A percentile compares a stretch with the other conserved stretches of the same genome.
Evolutionary conservation across 495 filamentous ascomycete genomes (phyloP).

Genomic region (Clavariopsis aquatica): DNA sequence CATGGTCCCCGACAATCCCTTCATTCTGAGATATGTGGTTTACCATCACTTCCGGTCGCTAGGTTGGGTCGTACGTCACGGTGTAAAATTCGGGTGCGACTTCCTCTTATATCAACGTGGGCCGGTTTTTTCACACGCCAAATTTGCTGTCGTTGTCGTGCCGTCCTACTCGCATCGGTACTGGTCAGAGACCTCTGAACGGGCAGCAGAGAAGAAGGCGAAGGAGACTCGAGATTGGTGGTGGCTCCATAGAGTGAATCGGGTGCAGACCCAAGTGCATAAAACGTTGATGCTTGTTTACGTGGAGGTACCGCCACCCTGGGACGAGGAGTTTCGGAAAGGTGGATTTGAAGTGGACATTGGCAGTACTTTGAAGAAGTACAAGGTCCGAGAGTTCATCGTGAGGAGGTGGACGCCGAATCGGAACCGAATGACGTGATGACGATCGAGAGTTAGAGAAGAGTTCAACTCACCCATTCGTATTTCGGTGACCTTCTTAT

Average conservation of each 20-base stretch:
- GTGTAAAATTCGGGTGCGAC: constrained; percentile 93
- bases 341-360: constrained; percentile 53
- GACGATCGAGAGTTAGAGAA: neutral
- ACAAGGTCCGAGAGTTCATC: constrained; percentile 78
- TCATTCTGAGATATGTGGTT: constrained; percentile 80
- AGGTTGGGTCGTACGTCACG: constrained; percentile 92
- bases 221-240: constrained; percentile 70
- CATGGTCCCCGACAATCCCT: constrained; percentile 71
- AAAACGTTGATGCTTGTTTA: constrained; percentile 88
- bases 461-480: too few species aligned
- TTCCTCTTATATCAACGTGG: constrained; percentile 94
- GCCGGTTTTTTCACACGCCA: constrained; percentile 89
- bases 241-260: constrained; percentile 89
- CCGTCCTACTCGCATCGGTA: constrained; percentile 77
- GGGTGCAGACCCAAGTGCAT: constrained; percentile 83
- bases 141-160: constrained; percentile 82
- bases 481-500: too few species aligned
- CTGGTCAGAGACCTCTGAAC: constrained; percentile 61
- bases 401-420: constrained; percentile 83
- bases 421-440: constrained; percentile 3
- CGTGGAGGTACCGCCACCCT: constrained; percentile 83
- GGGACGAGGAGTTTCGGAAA: constrained; percentile 42
- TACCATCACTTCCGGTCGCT: constrained; percentile 97
- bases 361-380: constrained; percentile 63
- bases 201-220: constrained; percentile 49